A percentile compares a stretch with the other conserved stretches of the same genome.
Evolutionary conservation across 768 basidiomycete species (phyloP).

Genomic region (Lentinula lateritia): DNA sequence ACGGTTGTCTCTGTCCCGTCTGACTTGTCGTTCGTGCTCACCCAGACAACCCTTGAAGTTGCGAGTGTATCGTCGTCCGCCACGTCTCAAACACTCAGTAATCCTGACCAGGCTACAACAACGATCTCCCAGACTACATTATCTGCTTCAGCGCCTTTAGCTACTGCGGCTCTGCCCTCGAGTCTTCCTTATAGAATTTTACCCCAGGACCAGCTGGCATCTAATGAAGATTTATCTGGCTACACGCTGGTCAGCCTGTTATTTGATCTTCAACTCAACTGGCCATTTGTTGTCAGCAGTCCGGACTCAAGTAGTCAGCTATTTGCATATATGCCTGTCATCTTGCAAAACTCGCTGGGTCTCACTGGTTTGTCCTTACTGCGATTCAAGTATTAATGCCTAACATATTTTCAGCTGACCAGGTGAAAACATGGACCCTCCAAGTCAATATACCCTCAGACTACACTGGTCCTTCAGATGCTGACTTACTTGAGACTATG

Average conservation of each 20-base stretch:
- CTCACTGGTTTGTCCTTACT: conserved; percentile 21
- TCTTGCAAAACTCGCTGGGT: conserved; percentile 27
- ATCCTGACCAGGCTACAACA: conserved; percentile 40
- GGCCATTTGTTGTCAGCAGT: conserved; percentile 62
- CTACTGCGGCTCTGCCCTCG: conserved; percentile 41
- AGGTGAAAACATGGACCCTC: conserved; percentile 28
- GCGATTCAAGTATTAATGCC: not conserved
- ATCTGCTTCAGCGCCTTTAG: conserved; percentile 2
- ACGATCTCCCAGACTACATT: conserved; percentile 22
- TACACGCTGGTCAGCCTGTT: conserved; percentile 58
- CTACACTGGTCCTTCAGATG: conserved; percentile 34
- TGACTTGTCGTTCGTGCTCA: conserved; percentile 38
- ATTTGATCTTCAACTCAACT: conserved; percentile 54
- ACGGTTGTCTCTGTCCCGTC: conserved; percentile 29
- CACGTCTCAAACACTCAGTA: conserved; percentile 21
- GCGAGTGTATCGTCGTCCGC: conserved; percentile 27
- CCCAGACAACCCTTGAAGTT: conserved; percentile 35
- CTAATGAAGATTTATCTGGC: conserved; percentile 21
- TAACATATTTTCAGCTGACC: conserved; percentile 15
- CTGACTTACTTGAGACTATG: conserved; percentile 37
- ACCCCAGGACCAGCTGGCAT: conserved; percentile 23
- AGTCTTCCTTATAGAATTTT: conserved; percentile 59
- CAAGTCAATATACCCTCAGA: conserved; percentile 28
- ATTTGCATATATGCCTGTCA: conserved; percentile 60
- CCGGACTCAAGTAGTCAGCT: conserved; percentile 66